Base-by-base conservation (phyloP, 2,329 filamentous ascomycete species). In the Bipolaris sorokiniana region DNA sequence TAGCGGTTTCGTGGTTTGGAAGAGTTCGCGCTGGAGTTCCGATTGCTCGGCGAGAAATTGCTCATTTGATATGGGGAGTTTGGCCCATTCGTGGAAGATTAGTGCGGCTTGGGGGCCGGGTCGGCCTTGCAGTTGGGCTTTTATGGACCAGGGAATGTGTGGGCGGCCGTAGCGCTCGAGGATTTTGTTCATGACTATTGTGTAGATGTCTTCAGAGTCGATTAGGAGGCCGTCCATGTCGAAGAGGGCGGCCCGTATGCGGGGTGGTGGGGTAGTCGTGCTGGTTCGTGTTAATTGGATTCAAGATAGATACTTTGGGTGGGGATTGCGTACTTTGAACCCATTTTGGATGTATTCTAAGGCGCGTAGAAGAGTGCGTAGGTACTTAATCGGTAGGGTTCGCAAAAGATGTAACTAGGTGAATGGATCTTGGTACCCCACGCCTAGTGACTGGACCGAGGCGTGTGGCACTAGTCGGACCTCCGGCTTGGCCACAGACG, bases 171-270 rank as follows among this genome's bases (percentile, higher is more conserved):
- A 91, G 72, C 90, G 87, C 54, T 83, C 82, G 37, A 99, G 88
- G 36, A 98, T 85, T 22, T 86, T 82, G 79, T 99, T 97, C 59
- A 92, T 90, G 77, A 90, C 90, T 23, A 85, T 75, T 0, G 92
- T 95, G 82, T 98, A 98, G 56, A 87, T 81, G 72, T 98, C 95
- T 81, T 98, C 95, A 33, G 91, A 92, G 78, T 98, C 88, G 73
- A 99, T 90, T 18, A 99, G 86, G 34, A 99, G 88, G 59, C 95
- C 95, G 78, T 99, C 95, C 93, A 98, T 97, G 82, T 99, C 95
- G 77, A 99, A 98, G 64, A 99, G 88, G 78, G 93, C 97, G 66
- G 94, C 95, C 67, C 92, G 86, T 57, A 98, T 84, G 87, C 18
- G 91, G 90, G 76, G 92, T 88, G 73, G 68, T 53, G 67, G 62